phyloP scores from a whole-genome alignment of 208 protist species.

The Wallacemonas collosoma region DNA sequence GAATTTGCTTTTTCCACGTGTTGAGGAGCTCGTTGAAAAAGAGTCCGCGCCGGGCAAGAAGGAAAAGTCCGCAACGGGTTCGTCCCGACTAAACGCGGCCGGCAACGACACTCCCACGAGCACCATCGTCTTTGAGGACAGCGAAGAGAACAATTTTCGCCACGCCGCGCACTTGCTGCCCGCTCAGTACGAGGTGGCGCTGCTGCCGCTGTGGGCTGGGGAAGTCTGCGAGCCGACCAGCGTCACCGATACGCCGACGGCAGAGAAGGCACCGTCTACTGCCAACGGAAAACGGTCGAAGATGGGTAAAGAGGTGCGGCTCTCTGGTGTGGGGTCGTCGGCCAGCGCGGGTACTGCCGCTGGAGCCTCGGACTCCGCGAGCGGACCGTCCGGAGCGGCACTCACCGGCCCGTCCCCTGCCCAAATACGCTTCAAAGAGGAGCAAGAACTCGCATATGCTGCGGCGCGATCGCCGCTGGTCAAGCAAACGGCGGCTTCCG shows the following conservation, averaged over 20 bases:
- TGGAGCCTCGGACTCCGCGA: background rate
- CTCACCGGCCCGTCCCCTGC: background rate
- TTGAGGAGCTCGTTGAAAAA: slow-evolving; percentile 24
- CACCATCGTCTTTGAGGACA: slow-evolving; percentile 37
- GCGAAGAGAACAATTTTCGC: slow-evolving; percentile 38
- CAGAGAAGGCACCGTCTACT: slow-evolving; percentile 2
- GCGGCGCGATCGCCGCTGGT: slow-evolving; percentile 4
- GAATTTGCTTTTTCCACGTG: slow-evolving; percentile 46
- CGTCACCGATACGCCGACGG: background rate
- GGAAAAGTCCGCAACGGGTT: background rate
- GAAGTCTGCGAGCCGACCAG: slow-evolving; percentile 21
- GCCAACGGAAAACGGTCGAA: slow-evolving; percentile 6
- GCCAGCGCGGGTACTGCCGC: background rate
- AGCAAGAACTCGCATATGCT: slow-evolving; percentile 10
- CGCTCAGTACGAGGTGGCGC: slow-evolving; percentile 34
- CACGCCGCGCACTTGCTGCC: slow-evolving; percentile 50
- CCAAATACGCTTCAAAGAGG: slow-evolving; percentile 1
- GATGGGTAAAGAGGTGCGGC: background rate
- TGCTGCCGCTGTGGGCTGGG: slow-evolving; percentile 36
- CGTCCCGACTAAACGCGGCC: background rate
- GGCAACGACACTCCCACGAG: background rate
- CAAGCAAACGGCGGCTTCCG: background rate
- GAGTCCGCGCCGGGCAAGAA: slow-evolving; percentile 12
- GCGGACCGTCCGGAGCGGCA: background rate
- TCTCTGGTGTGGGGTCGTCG: background rate